Base-by-base conservation (phyloP, 225 moss, liverwort and hornwort genomes). In the Ulota crispa region DNA sequence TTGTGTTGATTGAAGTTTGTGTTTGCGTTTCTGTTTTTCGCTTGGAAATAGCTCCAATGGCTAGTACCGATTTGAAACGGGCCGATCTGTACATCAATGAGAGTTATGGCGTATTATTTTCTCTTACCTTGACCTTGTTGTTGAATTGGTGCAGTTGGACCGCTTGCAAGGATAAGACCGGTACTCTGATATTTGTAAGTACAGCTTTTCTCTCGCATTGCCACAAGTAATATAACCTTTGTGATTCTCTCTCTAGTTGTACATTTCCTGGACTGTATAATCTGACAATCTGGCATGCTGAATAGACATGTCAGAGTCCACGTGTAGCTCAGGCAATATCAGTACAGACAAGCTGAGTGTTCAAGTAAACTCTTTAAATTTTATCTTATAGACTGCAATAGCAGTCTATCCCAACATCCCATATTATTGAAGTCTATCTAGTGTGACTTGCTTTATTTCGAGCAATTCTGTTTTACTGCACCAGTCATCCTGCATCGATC, bases 161-260 rank as follows among this genome's bases (percentile, higher is more conserved):
- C 32, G 37, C 27, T 28, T 63, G 50, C 50, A 13, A 63, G 59
- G 23, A 42, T 66, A 23, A 26, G 6, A 67, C 32, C 18, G 3
- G 8, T 54, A 8, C 32, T 81, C 69, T 28, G 50, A 78, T 78
- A 36, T 14, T 8, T 67, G 72, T 66, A 67, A 73, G 83, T 73
- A 6, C 14, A 26, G 16, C 62, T 32, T 27, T 55, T n/a, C 39
- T 21, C 72, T 27, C 57, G 59, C 66, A 78, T 45, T 59, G 32
- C 43, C 24, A 24, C 43, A 26, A n/a, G 7, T 2, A 41, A 13
- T 26, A 24, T 11, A 42, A n/a, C 42, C 2, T 3, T 18, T 32
- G 21, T 55, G 55, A 16, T 39, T 39, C 62, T 3, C 36, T 65
- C 36, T 19, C 7, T 36, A 20, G 36, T 64, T 34, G 32, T 20